Base-by-base conservation (phyloP, 1,284 basidiomycete species). In the Trametes versicolor region DNA sequence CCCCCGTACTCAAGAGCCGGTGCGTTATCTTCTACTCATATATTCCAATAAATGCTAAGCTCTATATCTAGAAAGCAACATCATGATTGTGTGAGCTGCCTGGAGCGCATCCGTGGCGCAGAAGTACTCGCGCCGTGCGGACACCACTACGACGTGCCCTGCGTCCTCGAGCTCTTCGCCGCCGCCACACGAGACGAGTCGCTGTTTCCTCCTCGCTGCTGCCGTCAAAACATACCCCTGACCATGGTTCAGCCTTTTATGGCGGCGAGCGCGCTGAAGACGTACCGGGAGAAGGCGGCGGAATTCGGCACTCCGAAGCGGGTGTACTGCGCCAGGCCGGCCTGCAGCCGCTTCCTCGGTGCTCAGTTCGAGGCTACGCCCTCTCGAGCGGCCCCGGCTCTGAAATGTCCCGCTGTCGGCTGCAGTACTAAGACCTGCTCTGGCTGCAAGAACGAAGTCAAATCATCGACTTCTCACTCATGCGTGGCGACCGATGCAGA, bases 321-420 rank as follows among this genome's bases (percentile, higher is more conserved):
- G 54, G 56, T 36, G 79, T 81, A 82, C 68, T 82, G 80, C 67
- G 70, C 76, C 10, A 76, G 74, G 25, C 61, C 69, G 15, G 50
- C 65, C 4, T 81, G 80, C 70, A 76, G 75, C 47, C 67, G 70
- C 23, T 81, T 81, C 70, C 74, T 82, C 48, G 79, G 77, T 10
- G 64, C 72, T 17, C 69, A 67, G 41, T 62, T 62, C 55, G 65
- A 60, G 27, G 61, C 61, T 13, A 17, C 58, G 25, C 37, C 47
- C 29, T 32, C 29, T 32, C 29, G 29, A 39, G 37, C 37, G 25
- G 58, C 45, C 4, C 32, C 49, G 4, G 19, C 59, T 23, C 41
- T 67, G 49, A 62, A 57, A 23, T 75, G 74, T 54, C 39, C 67
- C 9, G 64, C 23, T 1, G 25, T 68, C 7, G 58, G 47, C 4